Percentiles rank a stretch among this genome's conserved stretches.
These are phyloP conservation scores for Chytriomyces hyalinus DNA, from an alignment of 192 early-diverging fungal genomes.

Conservation along the genomic window DNA sequence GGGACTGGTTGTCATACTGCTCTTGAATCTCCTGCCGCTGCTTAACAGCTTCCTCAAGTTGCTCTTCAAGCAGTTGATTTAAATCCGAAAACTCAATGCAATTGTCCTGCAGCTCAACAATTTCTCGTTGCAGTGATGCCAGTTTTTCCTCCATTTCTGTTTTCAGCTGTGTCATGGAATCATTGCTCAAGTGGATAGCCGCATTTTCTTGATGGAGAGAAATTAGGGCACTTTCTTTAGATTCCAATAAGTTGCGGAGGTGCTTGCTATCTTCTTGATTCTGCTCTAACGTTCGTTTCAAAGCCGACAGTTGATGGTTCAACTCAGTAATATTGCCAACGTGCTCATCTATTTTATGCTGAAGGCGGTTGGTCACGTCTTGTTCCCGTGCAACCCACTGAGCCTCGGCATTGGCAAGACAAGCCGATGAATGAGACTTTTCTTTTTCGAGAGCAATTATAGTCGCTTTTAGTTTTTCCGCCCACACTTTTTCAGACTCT, in stretches of 20 bases:
- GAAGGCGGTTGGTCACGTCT: conserved; percentile 27
- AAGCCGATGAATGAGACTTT: too few relatives aligned
- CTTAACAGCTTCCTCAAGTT: not conserved
- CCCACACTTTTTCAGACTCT: too few relatives aligned
- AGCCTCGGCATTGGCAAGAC: too few relatives aligned
- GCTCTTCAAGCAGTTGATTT: conserved; percentile 20
- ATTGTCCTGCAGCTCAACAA: conserved; percentile 26
- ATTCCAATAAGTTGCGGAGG: not conserved
- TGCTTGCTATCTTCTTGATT: not conserved
- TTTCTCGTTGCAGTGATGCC: not conserved
- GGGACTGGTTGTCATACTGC: not conserved
- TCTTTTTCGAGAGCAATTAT: too few relatives aligned
- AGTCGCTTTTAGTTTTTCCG: too few relatives aligned
- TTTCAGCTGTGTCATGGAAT: not conserved
- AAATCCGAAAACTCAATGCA: conserved; percentile 33
- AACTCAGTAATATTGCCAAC: not conserved
- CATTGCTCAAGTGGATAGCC: not conserved
- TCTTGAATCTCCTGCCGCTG: not conserved
- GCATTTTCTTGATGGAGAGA: conserved; percentile 3
- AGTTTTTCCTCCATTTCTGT: not conserved
- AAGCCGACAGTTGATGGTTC: not conserved
- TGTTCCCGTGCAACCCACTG: not conserved
- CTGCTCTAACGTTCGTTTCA: not conserved
- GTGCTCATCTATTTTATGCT: conserved; percentile 4
- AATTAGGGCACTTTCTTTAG: not conserved